Conservation (phyloP, 805 yeast genomes). For the Suhomyces canberraensis region DNA sequence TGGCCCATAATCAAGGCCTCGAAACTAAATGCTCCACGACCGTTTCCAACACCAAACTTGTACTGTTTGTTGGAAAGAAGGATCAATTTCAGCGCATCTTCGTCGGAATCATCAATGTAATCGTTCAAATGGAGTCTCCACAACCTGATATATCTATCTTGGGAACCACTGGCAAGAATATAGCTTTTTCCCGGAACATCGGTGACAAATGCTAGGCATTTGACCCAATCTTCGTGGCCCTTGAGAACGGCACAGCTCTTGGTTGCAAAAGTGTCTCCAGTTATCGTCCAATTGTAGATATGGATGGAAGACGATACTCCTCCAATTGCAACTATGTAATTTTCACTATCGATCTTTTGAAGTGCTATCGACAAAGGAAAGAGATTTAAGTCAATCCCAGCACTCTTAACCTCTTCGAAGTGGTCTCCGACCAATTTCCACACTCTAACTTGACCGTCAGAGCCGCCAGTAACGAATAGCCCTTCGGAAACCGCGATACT, state of each 20-base stretch:
- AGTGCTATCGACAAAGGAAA: slow-evolving; percentile 42
- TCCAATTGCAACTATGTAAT: slow-evolving; percentile 61
- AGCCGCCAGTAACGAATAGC: slow-evolving; percentile 58
- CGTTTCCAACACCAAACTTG: slow-evolving; percentile 43
- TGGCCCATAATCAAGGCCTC: slow-evolving; percentile 97
- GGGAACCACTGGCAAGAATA: slow-evolving; percentile 84
- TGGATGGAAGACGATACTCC: slow-evolving; percentile 60
- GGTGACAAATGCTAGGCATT: slow-evolving; percentile 60
- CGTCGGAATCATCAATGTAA: slow-evolving; percentile 53
- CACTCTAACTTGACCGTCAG: slow-evolving; percentile 54
- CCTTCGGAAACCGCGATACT: slow-evolving; percentile 44
- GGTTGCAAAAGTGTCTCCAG: slow-evolving; percentile 12
- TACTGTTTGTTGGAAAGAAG: slow-evolving; percentile 72
- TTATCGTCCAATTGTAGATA: slow-evolving; percentile 39
- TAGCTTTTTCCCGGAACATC: slow-evolving; percentile 48
- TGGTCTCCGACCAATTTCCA: slow-evolving; percentile 38
- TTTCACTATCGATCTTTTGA: slow-evolving; percentile 26
- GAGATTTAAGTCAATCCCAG: slow-evolving; percentile 26
- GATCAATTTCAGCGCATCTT: slow-evolving; percentile 48
- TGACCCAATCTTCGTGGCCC: slow-evolving; percentile 98
- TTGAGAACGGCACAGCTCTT: slow-evolving; percentile 49
- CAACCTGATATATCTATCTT: slow-evolving; percentile 85
- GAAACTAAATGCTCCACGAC: slow-evolving; percentile 59
- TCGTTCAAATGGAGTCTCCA: slow-evolving; percentile 73
- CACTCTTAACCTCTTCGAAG: neutral